Evolutionary conservation across 768 basidiomycete species (phyloP).

Genomic region (Daedalea quercina): DNA sequence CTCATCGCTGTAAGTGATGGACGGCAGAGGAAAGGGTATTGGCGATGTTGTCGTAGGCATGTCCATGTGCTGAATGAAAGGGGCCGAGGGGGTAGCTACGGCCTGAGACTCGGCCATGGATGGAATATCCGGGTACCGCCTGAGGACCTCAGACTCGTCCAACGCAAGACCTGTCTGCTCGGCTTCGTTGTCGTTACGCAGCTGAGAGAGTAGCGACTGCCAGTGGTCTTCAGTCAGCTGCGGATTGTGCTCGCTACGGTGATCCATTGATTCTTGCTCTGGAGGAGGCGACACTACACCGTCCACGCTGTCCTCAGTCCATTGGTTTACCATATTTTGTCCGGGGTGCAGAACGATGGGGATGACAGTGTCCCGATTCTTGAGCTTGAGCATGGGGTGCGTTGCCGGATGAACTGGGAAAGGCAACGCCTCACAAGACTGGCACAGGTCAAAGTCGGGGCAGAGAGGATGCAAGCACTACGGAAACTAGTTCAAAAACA

Average conservation of each 20-base stretch:
- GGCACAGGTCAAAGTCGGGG: constrained; percentile 78
- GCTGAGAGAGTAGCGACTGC: not conserved
- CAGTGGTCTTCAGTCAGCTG: not conserved
- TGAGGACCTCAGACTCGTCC: not conserved
- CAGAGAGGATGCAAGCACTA: constrained; percentile 79
- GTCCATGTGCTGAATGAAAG: not conserved
- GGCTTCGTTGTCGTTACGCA: not conserved
- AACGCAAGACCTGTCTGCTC: not conserved
- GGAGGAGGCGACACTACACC: too few species aligned
- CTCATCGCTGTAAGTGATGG: too few species aligned
- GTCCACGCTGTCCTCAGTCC: too few species aligned
- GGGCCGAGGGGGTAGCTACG: not conserved
- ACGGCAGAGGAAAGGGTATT: too few species aligned
- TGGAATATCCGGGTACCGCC: not conserved
- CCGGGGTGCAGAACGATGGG: constrained; percentile 20
- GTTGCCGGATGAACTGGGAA: constrained; percentile 65
- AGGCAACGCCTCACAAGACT: constrained; percentile 71
- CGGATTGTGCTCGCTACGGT: not conserved
- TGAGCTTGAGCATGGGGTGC: constrained; percentile 77
- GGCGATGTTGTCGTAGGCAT: not conserved
- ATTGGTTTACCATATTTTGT: too few species aligned
- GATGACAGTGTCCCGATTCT: constrained; percentile 38
- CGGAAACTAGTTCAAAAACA: not conserved
- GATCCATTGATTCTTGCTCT: not conserved
- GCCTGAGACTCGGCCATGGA: not conserved